Evolutionary conservation across 2,329 filamentous ascomycete genomes (phyloP).

Genomic region (Apiospora koreana): DNA sequence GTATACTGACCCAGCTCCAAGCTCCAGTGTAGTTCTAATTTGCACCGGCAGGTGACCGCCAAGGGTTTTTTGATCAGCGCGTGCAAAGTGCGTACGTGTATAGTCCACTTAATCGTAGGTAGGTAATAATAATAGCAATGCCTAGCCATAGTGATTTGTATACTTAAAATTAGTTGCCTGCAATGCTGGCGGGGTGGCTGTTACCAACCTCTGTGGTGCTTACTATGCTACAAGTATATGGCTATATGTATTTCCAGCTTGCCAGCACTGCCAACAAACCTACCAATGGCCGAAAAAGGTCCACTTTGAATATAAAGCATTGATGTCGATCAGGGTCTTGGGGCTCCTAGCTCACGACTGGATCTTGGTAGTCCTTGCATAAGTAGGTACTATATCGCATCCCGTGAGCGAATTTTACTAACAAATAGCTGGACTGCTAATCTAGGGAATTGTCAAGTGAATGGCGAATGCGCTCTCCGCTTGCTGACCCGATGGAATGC

Average conservation of each 20-base stretch:
- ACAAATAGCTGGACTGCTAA: neutral
- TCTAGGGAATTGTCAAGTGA: neutral
- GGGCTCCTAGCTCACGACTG: neutral
- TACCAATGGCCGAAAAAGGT: neutral
- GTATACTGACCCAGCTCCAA: neutral
- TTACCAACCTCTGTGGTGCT: neutral
- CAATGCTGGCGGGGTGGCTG: neutral
- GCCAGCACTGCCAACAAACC: neutral
- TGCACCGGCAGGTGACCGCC: neutral
- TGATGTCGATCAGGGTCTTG: no score
- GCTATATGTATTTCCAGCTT: neutral
- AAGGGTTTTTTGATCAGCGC: neutral
- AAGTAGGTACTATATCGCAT: neutral
- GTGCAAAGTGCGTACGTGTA: neutral
- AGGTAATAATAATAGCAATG: neutral
- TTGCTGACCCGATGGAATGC: slow-evolving; percentile 1
- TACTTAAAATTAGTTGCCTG: neutral
- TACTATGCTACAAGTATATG: slow-evolving; percentile 1
- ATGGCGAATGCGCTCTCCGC: neutral
- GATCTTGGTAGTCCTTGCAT: neutral
- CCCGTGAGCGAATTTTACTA: neutral
- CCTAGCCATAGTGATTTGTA: neutral
- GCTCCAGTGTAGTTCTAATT: neutral
- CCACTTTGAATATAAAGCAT: neutral
- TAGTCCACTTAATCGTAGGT: neutral